Percentiles rank a stretch among this genome's conserved stretches.
Conservation (phyloP, 345 rosid genomes). For the Stellera chamaejasme region DNA sequence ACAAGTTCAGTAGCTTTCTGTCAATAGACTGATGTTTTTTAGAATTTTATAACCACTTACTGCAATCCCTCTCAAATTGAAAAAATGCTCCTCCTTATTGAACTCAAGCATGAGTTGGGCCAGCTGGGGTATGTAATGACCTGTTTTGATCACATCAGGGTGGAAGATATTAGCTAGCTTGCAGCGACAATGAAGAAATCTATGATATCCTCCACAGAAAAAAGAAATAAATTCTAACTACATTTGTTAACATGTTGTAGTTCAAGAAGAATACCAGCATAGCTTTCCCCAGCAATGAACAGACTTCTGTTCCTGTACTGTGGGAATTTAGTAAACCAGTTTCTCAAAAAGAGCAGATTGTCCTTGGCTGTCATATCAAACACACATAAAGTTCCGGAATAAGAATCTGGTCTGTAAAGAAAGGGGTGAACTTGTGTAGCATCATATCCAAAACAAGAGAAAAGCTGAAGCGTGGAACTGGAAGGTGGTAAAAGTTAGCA, state of each 20-base stretch:
- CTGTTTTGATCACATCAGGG: conserved; percentile 20
- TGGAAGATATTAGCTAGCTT: no score
- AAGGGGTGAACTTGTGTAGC: conserved; percentile 17
- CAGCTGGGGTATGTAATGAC: conserved; percentile 89
- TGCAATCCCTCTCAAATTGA: conserved; percentile 88
- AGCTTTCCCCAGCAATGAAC: conserved; percentile 92
- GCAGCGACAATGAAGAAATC: no score
- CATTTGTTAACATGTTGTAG: no score
- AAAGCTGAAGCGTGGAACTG: conserved; percentile 19
- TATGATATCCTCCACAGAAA: neutral
- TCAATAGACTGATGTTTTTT: neutral
- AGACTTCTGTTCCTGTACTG: conserved; percentile 86
- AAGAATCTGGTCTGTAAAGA: conserved; percentile 16
- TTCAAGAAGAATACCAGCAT: conserved; percentile 53
- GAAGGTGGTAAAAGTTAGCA: conserved; percentile 24
- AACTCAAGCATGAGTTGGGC: conserved; percentile 77
- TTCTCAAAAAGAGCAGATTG: conserved; percentile 82
- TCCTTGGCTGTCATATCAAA: conserved; percentile 59
- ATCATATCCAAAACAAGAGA: conserved; percentile 19
- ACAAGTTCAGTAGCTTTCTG: neutral
- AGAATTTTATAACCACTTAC: conserved; percentile 35
- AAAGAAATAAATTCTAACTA: neutral
- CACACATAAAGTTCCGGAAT: conserved; percentile 27
- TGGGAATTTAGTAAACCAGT: conserved; percentile 83
- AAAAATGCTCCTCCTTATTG: conserved; percentile 65